Evolutionary conservation across 768 basidiomycete genomes (phyloP), one percentile per base, ranked within the genome.

Genomic region (Termitomyces sp.): DNA sequence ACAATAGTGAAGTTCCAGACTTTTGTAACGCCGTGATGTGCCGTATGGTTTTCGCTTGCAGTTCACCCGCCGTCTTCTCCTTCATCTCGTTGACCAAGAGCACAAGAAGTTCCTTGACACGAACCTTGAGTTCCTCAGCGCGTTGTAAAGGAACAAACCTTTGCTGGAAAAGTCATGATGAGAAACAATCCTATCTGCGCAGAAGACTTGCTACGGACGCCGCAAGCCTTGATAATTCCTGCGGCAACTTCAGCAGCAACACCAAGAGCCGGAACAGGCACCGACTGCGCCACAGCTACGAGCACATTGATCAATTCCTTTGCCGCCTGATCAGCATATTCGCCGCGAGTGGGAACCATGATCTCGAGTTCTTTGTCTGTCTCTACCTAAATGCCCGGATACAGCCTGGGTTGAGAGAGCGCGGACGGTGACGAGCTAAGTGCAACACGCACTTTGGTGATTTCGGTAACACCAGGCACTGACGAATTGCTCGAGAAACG

Each of bases 81-180:
- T 58, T 58, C 22, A 58, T 12, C 31, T 45, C 53, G 29, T 54
- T n/a, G 31, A 58, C 53, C 27, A 58, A 31, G 13, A 50, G 18
- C 1, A 35, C 38, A 10, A 57, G 18, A 3, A 53, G 23, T 31
- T 40, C 27, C 44, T 51, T 39, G 22, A 58, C 47, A 27, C 57
- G 53, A 16, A 47, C 7, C 33, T 54, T 58, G 29, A 58, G 49
- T 25, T 54, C 57, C 11, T 54, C 42, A 7, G 57, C 57, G 3
- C 48, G 42, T 18, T 58, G 48, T 10, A 58, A 20, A 42, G 32
- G 49, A 3, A 38, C 57, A 35, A 27, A 13, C 11, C 48, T 51
- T 1, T 58, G 52, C 57, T 58, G 10, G 11, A 43, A 33, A 6
- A 9, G 12, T n/a, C 13, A 23, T 25, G 10, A n/a, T 23, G 4